Percentiles rank a stretch among this genome's conserved stretches.
Conservation (phyloP, 129 eudicot species). For the Artemisia annua region DNA sequence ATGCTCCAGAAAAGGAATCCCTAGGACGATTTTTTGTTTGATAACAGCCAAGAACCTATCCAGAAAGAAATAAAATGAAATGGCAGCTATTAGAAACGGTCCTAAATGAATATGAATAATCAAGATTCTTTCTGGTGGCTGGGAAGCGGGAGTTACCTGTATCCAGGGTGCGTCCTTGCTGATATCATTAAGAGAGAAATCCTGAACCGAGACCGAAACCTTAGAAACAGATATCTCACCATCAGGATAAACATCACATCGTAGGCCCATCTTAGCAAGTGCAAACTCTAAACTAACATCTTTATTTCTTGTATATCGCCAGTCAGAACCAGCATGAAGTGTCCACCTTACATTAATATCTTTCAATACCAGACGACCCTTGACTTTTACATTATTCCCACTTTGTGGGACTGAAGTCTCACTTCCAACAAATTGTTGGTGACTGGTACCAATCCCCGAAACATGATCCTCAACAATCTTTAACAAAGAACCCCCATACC, state of each 20-base stretch:
- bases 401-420: constrained; percentile 27
- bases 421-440: constrained; percentile 22
- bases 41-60: constrained; percentile 78
- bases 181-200: constrained; percentile 65
- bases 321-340: constrained; percentile 77
- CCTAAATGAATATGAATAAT: background rate
- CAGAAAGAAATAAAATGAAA: background rate
- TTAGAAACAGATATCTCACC: constrained; percentile 63
- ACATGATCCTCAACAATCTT: constrained; percentile 73
- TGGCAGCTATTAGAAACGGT: background rate
- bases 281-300: constrained; percentile 59
- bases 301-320: constrained; percentile 64
- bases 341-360: constrained; percentile 73
- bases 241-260: constrained; percentile 57
- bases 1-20: constrained; percentile 66
- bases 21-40: constrained; percentile 79
- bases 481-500: constrained; percentile 62
- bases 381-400: constrained; percentile 36
- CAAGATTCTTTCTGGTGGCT: constrained; percentile 1
- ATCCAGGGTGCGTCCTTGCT: constrained; percentile 89
- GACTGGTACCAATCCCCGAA: constrained; percentile 28
- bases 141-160: constrained; percentile 47
- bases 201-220: constrained; percentile 54
- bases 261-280: constrained; percentile 49
- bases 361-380: constrained; percentile 66